phyloP scores from a whole-genome alignment of 192 early-diverging fungal species.

The Paraglomus occultum region DNA sequence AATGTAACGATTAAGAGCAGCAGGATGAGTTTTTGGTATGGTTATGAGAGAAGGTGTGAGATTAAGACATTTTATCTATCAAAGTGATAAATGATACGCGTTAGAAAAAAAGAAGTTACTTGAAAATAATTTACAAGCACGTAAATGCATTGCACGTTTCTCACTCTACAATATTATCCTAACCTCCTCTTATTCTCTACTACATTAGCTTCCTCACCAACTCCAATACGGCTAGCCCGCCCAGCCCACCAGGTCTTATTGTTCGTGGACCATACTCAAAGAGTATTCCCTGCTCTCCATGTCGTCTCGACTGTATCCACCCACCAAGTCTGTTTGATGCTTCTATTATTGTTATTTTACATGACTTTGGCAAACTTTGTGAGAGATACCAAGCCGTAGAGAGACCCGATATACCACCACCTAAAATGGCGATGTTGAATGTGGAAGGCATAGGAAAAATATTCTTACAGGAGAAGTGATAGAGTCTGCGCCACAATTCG shows the following conservation, averaged over 20 bases:
- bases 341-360: constrained; percentile 74
- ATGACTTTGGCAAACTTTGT: constrained; percentile 36
- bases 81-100: neutral
- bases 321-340: constrained; percentile 71
- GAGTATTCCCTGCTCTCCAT: constrained; percentile 46
- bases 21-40: constrained; percentile 60
- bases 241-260: constrained; percentile 66
- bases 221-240: constrained; percentile 73
- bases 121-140: neutral
- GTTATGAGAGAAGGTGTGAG: constrained; percentile 57
- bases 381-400: constrained; percentile 79
- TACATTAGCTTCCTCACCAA: constrained; percentile 49
- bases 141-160: neutral
- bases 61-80: constrained; percentile 59
- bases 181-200: neutral
- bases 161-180: neutral
- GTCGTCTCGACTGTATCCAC: constrained; percentile 75
- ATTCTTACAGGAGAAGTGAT: too few relatives aligned
- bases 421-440: constrained; percentile 70
- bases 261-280: constrained; percentile 85
- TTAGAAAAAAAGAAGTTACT: neutral
- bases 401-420: constrained; percentile 90
- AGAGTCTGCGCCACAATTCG: too few relatives aligned
- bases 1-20: constrained; percentile 83
- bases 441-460: constrained; percentile 34